Evolutionary conservation across 129 eudicot genomes (phyloP).

Genomic region (Ambrosia trifida): DNA sequence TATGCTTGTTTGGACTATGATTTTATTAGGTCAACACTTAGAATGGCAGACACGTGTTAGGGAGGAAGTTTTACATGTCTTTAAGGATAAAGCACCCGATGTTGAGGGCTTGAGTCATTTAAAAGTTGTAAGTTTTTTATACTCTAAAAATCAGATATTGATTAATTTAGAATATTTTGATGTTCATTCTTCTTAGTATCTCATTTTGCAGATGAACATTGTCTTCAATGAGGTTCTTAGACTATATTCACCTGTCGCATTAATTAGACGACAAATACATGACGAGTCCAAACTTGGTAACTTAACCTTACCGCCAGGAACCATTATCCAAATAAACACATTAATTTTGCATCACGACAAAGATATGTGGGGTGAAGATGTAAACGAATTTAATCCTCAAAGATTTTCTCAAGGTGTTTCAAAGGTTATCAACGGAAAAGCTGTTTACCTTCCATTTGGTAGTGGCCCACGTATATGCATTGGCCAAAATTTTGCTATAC

Average conservation of each 20-base stretch:
- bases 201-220: background rate
- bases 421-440: conserved; percentile 48
- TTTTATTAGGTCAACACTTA: conserved; percentile 26
- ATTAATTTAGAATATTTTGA: background rate
- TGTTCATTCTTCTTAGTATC: background rate
- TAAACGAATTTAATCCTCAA: conserved; percentile 56
- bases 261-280: conserved; percentile 28
- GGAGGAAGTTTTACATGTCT: conserved; percentile 33
- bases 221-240: conserved; percentile 52
- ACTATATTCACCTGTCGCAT: conserved; percentile 49
- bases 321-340: conserved; percentile 38
- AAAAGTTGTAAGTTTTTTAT: conserved; percentile 22
- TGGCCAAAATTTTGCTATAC: conserved; percentile 57
- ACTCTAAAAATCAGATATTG: conserved; percentile 4
- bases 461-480: conserved; percentile 70
- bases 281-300: conserved; percentile 47
- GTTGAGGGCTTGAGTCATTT: conserved; percentile 29
- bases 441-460: conserved; percentile 63
- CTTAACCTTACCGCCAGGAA: conserved; percentile 42
- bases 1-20: conserved; percentile 37
- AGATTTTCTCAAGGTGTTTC: conserved; percentile 61
- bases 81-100: conserved; percentile 20
- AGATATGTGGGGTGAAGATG: conserved; percentile 62
- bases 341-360: conserved; percentile 49
- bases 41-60: conserved; percentile 38